phyloP scores from a whole-genome alignment of 2,329 filamentous ascomycete species.

The Colletotrichum coccodes region DNA sequence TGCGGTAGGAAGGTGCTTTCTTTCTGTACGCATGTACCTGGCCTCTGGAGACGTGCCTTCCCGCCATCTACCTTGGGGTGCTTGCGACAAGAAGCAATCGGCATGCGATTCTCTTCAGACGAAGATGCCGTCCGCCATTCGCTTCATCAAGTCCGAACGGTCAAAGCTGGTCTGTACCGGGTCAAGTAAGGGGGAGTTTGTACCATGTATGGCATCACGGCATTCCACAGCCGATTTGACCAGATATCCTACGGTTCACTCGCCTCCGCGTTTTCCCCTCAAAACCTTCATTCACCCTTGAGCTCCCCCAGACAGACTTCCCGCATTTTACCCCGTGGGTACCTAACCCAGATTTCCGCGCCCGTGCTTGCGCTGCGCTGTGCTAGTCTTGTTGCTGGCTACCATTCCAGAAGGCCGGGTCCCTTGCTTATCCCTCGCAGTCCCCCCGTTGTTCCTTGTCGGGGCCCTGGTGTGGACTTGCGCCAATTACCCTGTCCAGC shows the following conservation, averaged over 20 bases:
- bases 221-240: slow-evolving; percentile 4
- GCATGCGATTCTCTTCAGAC: background rate
- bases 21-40: background rate
- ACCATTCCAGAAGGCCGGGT: slow-evolving; percentile 28
- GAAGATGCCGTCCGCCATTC: background rate
- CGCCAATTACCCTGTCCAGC: slow-evolving; percentile 20
- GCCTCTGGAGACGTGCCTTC: background rate
- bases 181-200: background rate
- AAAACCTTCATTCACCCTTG: slow-evolving; percentile 17
- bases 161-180: background rate
- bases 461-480: background rate
- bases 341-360: slow-evolving; percentile 6
- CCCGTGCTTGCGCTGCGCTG: slow-evolving; percentile 20
- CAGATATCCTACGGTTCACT: slow-evolving; percentile 4
- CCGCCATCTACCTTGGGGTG: background rate
- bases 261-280: slow-evolving; percentile 10
- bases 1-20: background rate
- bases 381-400: slow-evolving; percentile 12
- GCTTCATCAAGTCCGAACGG: background rate
- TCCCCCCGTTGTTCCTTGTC: background rate
- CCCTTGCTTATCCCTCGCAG: slow-evolving; percentile 5
- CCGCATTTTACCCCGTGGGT: slow-evolving; percentile 29
- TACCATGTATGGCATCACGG: background rate
- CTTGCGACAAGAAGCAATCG: background rate
- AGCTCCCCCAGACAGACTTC: slow-evolving; percentile 21